Base-by-base conservation (phyloP, 2,329 filamentous ascomycete species). In the Aspergillus luchuensis region DNA sequence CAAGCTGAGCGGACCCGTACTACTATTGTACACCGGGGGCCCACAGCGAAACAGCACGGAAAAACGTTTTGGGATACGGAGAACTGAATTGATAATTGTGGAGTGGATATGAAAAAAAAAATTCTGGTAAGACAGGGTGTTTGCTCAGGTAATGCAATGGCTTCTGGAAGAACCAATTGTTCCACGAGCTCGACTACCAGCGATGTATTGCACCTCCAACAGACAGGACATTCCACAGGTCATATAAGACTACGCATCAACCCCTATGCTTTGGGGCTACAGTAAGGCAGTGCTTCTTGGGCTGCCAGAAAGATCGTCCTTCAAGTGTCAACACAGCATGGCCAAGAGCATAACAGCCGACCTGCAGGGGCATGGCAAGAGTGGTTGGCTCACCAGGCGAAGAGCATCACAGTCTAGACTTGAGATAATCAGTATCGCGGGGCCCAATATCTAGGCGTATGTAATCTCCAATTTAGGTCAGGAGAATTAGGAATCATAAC, bases 401-500 rank as follows among this genome's bases (percentile, higher is more conserved):
- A 45, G 54, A 30, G 58, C 39, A 33, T 41, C 25, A 30, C 57
- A 54, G 39, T 38, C 55, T 51, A 51, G 50, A 62, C 55, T 36
- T 51, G 10, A 36, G 33, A 36, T 36, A 36, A 36, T 58, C 41
- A 47, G 53, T 55, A 55, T 58, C 21, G 57, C 60, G 47, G 52
- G 50, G 48, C 52, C 39, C 56, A 53, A 54, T 45, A 45, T 45
- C 19, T 21, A 38, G 19, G n/a, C 10, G 28, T 56, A 13, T 36
- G 33, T 13, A 36, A 36, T 36, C n/a, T 23, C 57, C 62, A 57
- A 57, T 21, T 36, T 13, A 55, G 53, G 60, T 21, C 58, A 47
- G 60, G 28, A 58, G 39, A 19, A 41, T 56, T 60, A 58, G 60
- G 62, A 50, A 23, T 41, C 59, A 60, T 51, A 61, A 63, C 61